A percentile compares a stretch with the other conserved stretches of the same genome.
These are phyloP conservation scores for Polytrichum commune DNA, from an alignment of 225 moss, liverwort and hornwort species.

Conservation along the genomic window DNA sequence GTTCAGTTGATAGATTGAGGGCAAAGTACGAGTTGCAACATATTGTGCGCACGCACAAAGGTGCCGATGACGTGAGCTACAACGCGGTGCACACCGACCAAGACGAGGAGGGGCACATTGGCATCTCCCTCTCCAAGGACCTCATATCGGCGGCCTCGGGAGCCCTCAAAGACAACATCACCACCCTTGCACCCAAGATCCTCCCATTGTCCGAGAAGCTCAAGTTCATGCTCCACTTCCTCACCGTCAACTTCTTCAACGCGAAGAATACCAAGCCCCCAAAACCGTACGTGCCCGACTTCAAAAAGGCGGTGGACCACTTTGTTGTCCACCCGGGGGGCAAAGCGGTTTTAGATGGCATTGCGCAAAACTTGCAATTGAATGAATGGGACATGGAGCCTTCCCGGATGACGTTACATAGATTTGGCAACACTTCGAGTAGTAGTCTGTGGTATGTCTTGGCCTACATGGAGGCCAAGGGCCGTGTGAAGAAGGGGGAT, in stretches of 20 bases:
- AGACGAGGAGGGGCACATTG: slow-evolving; percentile 30
- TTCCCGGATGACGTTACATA: slow-evolving; percentile 51
- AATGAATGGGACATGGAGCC: slow-evolving; percentile 41
- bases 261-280: slow-evolving; percentile 5
- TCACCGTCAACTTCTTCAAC: slow-evolving; percentile 12
- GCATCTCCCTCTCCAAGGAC: slow-evolving; percentile 31
- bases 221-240: slow-evolving; percentile 19
- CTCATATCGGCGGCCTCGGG: slow-evolving; percentile 26
- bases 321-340: slow-evolving; percentile 44
- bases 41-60: slow-evolving; percentile 39
- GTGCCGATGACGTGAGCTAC: slow-evolving; percentile 36
- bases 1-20: slow-evolving; percentile 37
- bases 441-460: slow-evolving; percentile 49
- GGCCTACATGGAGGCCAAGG: slow-evolving; percentile 49
- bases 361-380: slow-evolving; percentile 29
- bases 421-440: slow-evolving; percentile 48
- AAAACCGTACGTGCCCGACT: slow-evolving; percentile 31
- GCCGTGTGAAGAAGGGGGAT: slow-evolving; percentile 26
- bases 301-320: slow-evolving; percentile 38
- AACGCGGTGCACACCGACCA: slow-evolving; percentile 27
- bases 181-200: slow-evolving; percentile 39
- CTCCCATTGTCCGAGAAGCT: slow-evolving; percentile 38
- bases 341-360: slow-evolving; percentile 35
- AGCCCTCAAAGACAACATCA: slow-evolving; percentile 42
- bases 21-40: slow-evolving; percentile 48